Evolutionary conservation across 306 rosid genomes (phyloP), one percentile per base, ranked within the genome.

Genomic region (Casuarina cunninghamiana): DNA sequence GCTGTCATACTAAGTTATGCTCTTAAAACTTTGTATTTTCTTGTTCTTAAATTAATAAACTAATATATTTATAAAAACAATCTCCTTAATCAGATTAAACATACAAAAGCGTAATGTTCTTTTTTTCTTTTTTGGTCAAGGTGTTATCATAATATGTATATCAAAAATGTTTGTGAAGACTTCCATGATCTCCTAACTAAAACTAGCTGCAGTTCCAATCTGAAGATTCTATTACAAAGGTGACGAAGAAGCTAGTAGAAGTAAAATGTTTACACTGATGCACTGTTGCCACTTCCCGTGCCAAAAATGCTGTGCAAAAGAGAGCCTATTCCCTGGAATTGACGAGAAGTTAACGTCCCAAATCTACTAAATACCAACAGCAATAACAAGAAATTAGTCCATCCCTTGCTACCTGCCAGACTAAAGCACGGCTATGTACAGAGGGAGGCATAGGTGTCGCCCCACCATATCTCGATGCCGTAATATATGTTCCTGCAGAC

Each of bases 401-500:
- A 79, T 82, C 71, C 51, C 50, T 49, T 63, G 38, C 66, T 81
- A 93, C 97, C 98, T 79, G 97, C 98, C 97, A 93, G 45, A 97
- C 94, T 72, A 91, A 58, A 51, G 97, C 97, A 13, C 97, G 89
- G 80, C 96, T 81, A 50, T 90, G 89, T 66, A 91, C 91, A 65
- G 97, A 88, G 26, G 97, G 91, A 44, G 97, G 32, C 32, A 26
- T 26, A 26, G 32, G 32, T 26, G 32, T 26, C 32, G 32, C 32
- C 32, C 32, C 32, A 45, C 89, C 86, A 80, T 81, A 90, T 87
- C 97, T 89, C 51, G 97, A 82, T 19, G 98, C 96, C 2, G 98
- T 94, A 66, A 93, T 85, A 82, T 88, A 91, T 61, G 92, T 87
- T 68, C 98, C 98, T 17, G 89, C 83, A 10, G 98, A 90, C 97